phyloP scores from a whole-genome alignment of 768 basidiomycete genomes.

The Phanerochaete sordida region DNA sequence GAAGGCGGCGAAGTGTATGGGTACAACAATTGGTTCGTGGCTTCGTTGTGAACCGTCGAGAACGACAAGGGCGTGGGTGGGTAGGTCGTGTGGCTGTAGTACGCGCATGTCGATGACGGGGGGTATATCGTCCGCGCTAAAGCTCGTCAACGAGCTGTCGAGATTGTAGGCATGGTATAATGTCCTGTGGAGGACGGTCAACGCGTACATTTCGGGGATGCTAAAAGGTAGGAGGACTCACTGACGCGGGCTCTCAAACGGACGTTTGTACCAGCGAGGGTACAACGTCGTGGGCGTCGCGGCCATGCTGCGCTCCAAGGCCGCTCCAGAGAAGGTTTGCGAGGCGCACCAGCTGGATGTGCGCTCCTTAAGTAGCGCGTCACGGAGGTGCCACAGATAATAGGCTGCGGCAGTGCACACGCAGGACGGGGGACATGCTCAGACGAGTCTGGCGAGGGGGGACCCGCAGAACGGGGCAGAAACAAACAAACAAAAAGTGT shows the following conservation, averaged over 20 bases:
- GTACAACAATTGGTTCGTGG: slow-evolving; percentile 40
- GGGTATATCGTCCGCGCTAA: background rate
- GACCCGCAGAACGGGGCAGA: background rate
- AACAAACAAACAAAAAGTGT: background rate
- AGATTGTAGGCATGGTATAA: slow-evolving; percentile 10
- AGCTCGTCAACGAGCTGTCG: background rate
- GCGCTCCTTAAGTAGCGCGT: background rate
- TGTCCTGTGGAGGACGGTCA: background rate
- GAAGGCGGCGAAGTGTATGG: slow-evolving; percentile 49
- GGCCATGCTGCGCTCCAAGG: background rate
- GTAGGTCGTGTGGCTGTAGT: slow-evolving; percentile 24
- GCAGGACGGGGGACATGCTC: background rate
- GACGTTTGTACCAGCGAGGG: slow-evolving; percentile 1
- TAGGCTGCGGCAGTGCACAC: background rate
- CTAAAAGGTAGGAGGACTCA: background rate
- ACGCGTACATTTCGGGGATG: background rate
- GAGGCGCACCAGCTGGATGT: background rate
- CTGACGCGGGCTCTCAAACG: slow-evolving; percentile 6
- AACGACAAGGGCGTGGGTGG: slow-evolving; percentile 57
- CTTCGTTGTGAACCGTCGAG: slow-evolving; percentile 21
- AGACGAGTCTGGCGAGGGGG: background rate
- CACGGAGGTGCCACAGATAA: background rate
- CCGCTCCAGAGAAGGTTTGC: background rate
- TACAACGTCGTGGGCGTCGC: background rate
- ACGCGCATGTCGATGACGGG: slow-evolving; percentile 7